A percentile compares a stretch with the other conserved stretches of the same genome.
phyloP scores from a whole-genome alignment of 345 rosid species.

The Dipteronia sinensis region DNA sequence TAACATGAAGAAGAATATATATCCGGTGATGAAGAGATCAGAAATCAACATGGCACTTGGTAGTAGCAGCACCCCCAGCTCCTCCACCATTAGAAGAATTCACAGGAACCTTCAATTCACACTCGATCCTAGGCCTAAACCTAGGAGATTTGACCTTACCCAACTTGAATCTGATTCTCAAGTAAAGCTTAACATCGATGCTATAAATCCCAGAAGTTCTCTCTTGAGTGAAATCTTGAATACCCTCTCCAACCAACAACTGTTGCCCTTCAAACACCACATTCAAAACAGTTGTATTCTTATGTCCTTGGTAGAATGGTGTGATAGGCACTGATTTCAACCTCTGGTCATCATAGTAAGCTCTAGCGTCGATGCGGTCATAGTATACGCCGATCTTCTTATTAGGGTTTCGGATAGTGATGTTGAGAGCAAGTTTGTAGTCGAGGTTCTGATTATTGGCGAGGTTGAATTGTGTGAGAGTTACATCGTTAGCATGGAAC shows the following conservation, averaged over 20 bases:
- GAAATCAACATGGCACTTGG: slow-evolving; percentile 55
- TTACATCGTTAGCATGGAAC: slow-evolving; percentile 49
- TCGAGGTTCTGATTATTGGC: slow-evolving; percentile 33
- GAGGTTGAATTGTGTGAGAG: slow-evolving; percentile 55
- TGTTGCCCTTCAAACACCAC: slow-evolving; percentile 46
- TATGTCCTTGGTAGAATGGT: slow-evolving; percentile 82
- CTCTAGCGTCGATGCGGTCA: slow-evolving; percentile 50
- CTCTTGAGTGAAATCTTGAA: slow-evolving; percentile 38
- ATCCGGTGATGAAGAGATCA: slow-evolving; percentile 20
- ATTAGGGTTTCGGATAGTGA: slow-evolving; percentile 68
- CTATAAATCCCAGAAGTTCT: slow-evolving; percentile 41
- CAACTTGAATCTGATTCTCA: slow-evolving; percentile 65
- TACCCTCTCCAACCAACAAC: slow-evolving; percentile 28
- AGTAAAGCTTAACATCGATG: slow-evolving; percentile 52
- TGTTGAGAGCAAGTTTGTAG: slow-evolving; percentile 45
- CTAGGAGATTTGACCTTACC: slow-evolving; percentile 51
- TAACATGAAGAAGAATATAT: neutral
- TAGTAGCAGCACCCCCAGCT: slow-evolving; percentile 17
- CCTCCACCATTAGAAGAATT: slow-evolving; percentile 28
- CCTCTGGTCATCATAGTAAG: slow-evolving; percentile 46
- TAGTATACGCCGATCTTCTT: slow-evolving; percentile 57
- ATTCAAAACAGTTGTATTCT: slow-evolving; percentile 56
- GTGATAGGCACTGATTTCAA: slow-evolving; percentile 28
- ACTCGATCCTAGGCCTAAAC: slow-evolving; percentile 55
- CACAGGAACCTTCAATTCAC: slow-evolving; percentile 65